Conservation (phyloP, 352 stramenopile genomes). For the Blastocystis sp. region DNA sequence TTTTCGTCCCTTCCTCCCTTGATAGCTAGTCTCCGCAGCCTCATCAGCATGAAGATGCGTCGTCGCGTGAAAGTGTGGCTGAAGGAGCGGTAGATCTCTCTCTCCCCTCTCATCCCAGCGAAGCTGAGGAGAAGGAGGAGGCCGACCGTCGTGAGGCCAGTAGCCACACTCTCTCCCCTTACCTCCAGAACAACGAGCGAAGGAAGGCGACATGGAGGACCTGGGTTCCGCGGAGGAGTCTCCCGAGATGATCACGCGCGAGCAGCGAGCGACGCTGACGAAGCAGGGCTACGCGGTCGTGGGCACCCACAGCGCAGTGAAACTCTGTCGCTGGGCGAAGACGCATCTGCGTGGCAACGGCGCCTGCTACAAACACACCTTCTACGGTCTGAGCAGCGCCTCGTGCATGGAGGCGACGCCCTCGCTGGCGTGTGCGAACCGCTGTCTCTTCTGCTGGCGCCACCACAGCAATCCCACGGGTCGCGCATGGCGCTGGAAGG, state of each 20-base stretch:
- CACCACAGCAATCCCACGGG: slow-evolving; percentile 97
- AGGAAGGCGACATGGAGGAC: background rate
- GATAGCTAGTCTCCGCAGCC: background rate
- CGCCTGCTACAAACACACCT: slow-evolving; percentile 96
- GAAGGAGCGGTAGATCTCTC: background rate
- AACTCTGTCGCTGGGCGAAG: slow-evolving; percentile 96
- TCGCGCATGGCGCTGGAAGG: slow-evolving; percentile 92
- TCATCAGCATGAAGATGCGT: background rate
- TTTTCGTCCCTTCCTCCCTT: background rate
- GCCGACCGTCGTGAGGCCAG: background rate
- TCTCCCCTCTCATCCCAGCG: background rate
- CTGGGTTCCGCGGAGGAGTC: slow-evolving; percentile 41
- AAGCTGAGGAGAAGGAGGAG: background rate
- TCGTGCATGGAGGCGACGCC: slow-evolving; percentile 96
- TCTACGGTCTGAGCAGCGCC: slow-evolving; percentile 86
- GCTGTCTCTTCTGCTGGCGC: slow-evolving; percentile 86
- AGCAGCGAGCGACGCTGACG: slow-evolving; percentile 79
- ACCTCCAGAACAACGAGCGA: background rate
- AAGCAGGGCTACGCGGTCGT: slow-evolving; percentile 98
- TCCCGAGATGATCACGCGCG: slow-evolving; percentile 83
- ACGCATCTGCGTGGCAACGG: slow-evolving; percentile 86
- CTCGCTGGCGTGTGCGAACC: slow-evolving; percentile 90
- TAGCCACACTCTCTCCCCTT: background rate
- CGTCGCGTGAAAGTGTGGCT: slow-evolving; percentile 11
- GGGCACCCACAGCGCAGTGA: slow-evolving; percentile 89